Percentiles rank a stretch among this genome's conserved stretches.
These are phyloP conservation scores for Cordyceps cateniannulata DNA, from an alignment of 2,329 filamentous ascomycete genomes.

Conservation along the genomic window DNA sequence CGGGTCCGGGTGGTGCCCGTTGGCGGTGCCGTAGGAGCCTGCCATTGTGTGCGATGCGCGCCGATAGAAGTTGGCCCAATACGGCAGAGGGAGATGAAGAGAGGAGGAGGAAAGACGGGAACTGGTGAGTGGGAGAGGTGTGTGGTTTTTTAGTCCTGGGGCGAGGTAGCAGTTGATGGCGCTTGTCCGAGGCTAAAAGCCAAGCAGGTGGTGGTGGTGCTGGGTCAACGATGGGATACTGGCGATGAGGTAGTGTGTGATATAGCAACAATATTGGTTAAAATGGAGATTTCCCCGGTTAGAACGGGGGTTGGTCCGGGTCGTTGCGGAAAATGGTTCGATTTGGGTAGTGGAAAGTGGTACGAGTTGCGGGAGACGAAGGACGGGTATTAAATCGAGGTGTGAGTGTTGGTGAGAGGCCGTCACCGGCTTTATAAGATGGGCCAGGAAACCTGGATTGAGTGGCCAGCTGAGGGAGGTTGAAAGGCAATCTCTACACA, in stretches of 20 bases:
- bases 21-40: slow-evolving; percentile 16
- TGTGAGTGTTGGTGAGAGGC: background rate
- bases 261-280: background rate
- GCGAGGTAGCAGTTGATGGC: background rate
- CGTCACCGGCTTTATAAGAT: background rate
- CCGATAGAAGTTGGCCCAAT: too few species aligned
- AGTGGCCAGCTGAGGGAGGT: too few species aligned
- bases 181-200: background rate
- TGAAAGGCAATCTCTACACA: too few species aligned
- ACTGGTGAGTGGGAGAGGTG: background rate
- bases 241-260: background rate
- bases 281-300: background rate
- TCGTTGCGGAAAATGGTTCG: background rate
- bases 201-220: background rate
- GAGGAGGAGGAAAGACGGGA: background rate
- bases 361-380: background rate
- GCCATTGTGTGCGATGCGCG: slow-evolving; percentile 11
- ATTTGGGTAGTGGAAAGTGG: background rate
- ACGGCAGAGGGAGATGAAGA: background rate
- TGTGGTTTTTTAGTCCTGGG: background rate
- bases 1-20: slow-evolving; percentile 7
- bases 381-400: background rate
- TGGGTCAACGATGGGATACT: background rate
- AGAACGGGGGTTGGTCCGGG: background rate
- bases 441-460: background rate